Conservation (phyloP, 208 protist genomes). For the Trypanosoma lewisi region DNA sequence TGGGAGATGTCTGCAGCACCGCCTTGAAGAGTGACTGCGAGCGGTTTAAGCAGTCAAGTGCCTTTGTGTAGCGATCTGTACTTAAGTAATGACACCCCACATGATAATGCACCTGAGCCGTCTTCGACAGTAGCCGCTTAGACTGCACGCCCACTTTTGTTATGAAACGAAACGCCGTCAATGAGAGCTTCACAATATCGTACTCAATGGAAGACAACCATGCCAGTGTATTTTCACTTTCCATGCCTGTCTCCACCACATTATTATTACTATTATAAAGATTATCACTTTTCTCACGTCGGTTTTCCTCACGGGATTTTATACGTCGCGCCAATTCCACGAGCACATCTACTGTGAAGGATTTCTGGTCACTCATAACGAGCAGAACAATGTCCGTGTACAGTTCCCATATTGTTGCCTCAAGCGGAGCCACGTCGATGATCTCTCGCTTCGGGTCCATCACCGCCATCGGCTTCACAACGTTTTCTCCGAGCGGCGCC, state of each 20-base stretch:
- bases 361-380: constrained; percentile 57
- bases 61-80: constrained; percentile 76
- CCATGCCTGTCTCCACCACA: neutral
- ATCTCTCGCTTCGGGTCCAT: constrained; percentile 45
- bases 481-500: neutral
- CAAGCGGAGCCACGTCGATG: constrained; percentile 38
- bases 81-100: constrained; percentile 57
- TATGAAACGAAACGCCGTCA: constrained; percentile 73
- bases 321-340: constrained; percentile 47
- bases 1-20: constrained; percentile 34
- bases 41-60: constrained; percentile 72
- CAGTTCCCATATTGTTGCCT: constrained; percentile 54
- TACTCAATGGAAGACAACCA: constrained; percentile 57
- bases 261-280: neutral
- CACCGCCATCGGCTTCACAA: constrained; percentile 13
- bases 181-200: constrained; percentile 66
- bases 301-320: constrained; percentile 26
- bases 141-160: constrained; percentile 42
- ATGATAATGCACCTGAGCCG: constrained; percentile 68
- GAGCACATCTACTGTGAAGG: constrained; percentile 58
- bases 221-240: constrained; percentile 33
- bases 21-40: constrained; percentile 57
- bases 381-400: constrained; percentile 75
- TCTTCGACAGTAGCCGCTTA: constrained; percentile 51
- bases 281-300: constrained; percentile 11